Evolutionary conservation across 2,329 filamentous ascomycete genomes (phyloP).

Genomic region (Plectosphaerella sp.): DNA sequence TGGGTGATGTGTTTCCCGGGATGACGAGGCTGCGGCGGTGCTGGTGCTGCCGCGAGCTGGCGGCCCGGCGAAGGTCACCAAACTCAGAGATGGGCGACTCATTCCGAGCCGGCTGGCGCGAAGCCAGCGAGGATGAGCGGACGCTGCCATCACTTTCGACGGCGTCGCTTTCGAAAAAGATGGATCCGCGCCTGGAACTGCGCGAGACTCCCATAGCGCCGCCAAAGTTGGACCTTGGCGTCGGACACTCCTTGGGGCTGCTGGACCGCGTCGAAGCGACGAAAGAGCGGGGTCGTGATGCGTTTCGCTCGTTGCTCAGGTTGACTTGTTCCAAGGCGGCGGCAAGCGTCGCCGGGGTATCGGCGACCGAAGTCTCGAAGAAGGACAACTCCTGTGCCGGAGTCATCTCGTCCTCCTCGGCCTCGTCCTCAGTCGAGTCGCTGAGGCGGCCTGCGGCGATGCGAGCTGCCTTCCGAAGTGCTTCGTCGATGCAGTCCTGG

Average conservation of each 20-base stretch:
- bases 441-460: slow-evolving; percentile 82
- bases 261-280: slow-evolving; percentile 77
- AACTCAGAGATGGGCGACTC: slow-evolving; percentile 91
- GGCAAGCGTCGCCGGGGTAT: slow-evolving; percentile 52
- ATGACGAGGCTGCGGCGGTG: slow-evolving; percentile 85
- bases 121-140: slow-evolving; percentile 71
- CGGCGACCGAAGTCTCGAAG: slow-evolving; percentile 50
- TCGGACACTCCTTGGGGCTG: slow-evolving; percentile 87
- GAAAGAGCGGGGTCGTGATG: slow-evolving; percentile 51
- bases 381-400: slow-evolving; percentile 48
- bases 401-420: slow-evolving; percentile 40
- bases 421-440: slow-evolving; percentile 65
- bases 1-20: slow-evolving; percentile 71
- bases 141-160: slow-evolving; percentile 86
- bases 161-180: slow-evolving; percentile 78
- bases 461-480: slow-evolving; percentile 81
- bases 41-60: slow-evolving; percentile 69
- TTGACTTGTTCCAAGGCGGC: slow-evolving; percentile 45
- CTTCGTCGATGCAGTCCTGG: slow-evolving; percentile 91
- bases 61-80: slow-evolving; percentile 67
- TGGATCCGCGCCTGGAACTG: slow-evolving; percentile 69
- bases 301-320: slow-evolving; percentile 33
- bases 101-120: slow-evolving; percentile 63
- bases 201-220: slow-evolving; percentile 54
- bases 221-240: slow-evolving; percentile 76